Conservation (phyloP, 2,329 filamentous ascomycete species). For the Aspergillus aculeatinus region DNA sequence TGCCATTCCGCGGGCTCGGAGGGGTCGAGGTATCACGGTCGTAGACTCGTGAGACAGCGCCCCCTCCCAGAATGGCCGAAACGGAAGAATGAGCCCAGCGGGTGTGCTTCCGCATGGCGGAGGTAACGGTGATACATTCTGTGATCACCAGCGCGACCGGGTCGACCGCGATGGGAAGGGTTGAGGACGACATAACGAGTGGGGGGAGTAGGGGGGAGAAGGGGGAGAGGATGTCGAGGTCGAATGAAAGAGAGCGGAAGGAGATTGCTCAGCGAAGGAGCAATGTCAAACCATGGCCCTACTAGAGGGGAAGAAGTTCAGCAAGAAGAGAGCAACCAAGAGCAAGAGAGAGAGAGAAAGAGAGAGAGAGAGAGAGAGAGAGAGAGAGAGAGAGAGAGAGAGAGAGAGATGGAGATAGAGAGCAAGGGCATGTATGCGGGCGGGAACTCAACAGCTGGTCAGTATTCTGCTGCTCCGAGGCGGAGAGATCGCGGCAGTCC, state of each 20-base stretch:
- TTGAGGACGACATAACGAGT: conserved; percentile 31
- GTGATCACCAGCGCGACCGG: conserved; percentile 92
- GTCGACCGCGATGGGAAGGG: conserved; percentile 77
- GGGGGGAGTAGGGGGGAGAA: conserved; percentile 17
- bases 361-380: background rate
- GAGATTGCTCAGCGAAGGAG: conserved; percentile 16
- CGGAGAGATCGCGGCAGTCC: conserved; percentile 16
- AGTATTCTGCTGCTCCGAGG: conserved; percentile 13
- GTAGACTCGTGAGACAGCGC: conserved; percentile 48
- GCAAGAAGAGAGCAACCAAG: background rate
- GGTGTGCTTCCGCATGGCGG: conserved; percentile 95
- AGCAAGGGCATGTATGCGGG: background rate
- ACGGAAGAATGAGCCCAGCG: conserved; percentile 96
- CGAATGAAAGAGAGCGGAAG: conserved; percentile 11
- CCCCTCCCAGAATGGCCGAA: conserved; percentile 86
- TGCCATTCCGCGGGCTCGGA: conserved; percentile 32
- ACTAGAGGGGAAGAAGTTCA: background rate
- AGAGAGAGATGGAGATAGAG: background rate
- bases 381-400: background rate
- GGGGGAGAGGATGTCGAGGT: background rate
- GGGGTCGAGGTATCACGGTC: conserved; percentile 45
- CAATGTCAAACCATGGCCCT: conserved; percentile 23
- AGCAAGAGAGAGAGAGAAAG: background rate
- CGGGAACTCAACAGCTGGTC: conserved; percentile 21
- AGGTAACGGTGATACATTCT: conserved; percentile 98